phyloP scores from a whole-genome alignment of 495 filamentous ascomycete species.

The Penicillium psychrofluorescens region DNA sequence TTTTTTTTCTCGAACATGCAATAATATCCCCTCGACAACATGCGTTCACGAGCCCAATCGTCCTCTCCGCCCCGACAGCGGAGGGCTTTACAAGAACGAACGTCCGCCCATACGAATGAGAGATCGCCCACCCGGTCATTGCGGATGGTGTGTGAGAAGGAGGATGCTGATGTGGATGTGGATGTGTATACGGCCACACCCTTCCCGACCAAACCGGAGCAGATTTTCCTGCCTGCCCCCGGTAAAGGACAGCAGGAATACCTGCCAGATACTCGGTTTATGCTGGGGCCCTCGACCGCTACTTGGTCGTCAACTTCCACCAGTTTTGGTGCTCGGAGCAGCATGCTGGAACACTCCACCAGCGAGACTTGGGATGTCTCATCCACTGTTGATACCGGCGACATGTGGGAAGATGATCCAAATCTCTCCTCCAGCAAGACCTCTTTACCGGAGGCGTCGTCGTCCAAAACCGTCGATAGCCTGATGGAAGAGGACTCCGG shows the following conservation, averaged over 20 bases:
- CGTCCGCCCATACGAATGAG: slow-evolving; percentile 44
- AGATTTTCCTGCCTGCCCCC: slow-evolving; percentile 40
- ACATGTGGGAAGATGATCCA: slow-evolving; percentile 41
- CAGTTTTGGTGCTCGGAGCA: slow-evolving; percentile 22
- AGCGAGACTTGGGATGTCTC: slow-evolving; percentile 35
- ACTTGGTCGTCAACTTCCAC: slow-evolving; percentile 21
- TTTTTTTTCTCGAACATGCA: slow-evolving; percentile 23
- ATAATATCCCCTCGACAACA: slow-evolving; percentile 23
- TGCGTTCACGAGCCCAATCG: slow-evolving; percentile 27
- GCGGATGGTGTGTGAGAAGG: slow-evolving; percentile 27
- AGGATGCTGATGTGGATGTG: slow-evolving; percentile 18
- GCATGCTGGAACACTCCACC: slow-evolving; percentile 23
- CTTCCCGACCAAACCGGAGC: slow-evolving; percentile 47
- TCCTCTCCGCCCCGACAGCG: slow-evolving; percentile 27
- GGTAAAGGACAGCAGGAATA: slow-evolving; percentile 35
- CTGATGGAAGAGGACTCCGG: slow-evolving; percentile 13
- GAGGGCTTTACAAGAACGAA: slow-evolving; percentile 45
- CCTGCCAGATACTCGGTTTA: slow-evolving; percentile 27
- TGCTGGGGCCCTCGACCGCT: slow-evolving; percentile 11
- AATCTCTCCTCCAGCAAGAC: slow-evolving; percentile 29
- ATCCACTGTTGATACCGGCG: slow-evolving; percentile 32
- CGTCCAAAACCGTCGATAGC: slow-evolving; percentile 16
- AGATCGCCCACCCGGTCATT: slow-evolving; percentile 28
- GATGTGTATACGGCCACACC: slow-evolving; percentile 37
- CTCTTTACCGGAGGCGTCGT: slow-evolving; percentile 27